phyloP scores from a whole-genome alignment of 176 grass and related monocot species.

The Zea luxurians region DNA sequence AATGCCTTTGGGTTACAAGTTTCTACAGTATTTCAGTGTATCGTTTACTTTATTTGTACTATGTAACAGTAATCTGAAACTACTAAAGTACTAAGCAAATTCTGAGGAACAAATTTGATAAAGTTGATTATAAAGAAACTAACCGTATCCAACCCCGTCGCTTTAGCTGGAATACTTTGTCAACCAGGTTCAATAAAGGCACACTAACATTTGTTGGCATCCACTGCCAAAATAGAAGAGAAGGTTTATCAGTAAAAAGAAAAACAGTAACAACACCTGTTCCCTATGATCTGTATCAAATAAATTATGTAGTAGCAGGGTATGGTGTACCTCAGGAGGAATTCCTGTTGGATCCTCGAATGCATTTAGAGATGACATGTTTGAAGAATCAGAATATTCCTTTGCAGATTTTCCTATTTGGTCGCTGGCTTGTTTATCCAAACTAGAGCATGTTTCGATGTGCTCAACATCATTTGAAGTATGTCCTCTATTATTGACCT shows the following conservation, averaged over 20 bases:
- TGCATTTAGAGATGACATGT: conserved; percentile 48
- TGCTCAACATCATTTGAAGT: conserved; percentile 55
- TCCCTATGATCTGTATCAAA: conserved; percentile 22
- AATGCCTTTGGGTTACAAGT: background rate
- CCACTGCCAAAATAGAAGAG: conserved; percentile 60
- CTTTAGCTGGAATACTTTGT: conserved; percentile 96
- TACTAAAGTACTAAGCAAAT: conserved; percentile 37
- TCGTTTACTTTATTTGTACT: conserved; percentile 1
- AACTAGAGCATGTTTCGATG: conserved; percentile 35
- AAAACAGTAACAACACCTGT: conserved; percentile 7
- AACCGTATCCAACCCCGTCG: conserved; percentile 90
- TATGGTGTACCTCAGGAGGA: conserved; percentile 69
- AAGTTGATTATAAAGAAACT: conserved; percentile 36
- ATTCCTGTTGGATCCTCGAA: conserved; percentile 70
- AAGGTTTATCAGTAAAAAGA: conserved; percentile 17
- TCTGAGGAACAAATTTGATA: conserved; percentile 15
- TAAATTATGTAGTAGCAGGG: conserved; percentile 22
- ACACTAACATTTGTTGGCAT: conserved; percentile 92
- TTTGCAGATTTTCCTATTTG: conserved; percentile 44
- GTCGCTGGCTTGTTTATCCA: conserved; percentile 46
- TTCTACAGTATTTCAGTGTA: background rate
- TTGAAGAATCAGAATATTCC: conserved; percentile 54
- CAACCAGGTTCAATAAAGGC: conserved; percentile 86
- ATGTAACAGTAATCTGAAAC: conserved; percentile 19
- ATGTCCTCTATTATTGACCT: conserved; percentile 66